These are phyloP conservation scores for Fusarium proliferatum DNA, from an alignment of 2,329 filamentous ascomycete genomes.

Conservation along the genomic window DNA sequence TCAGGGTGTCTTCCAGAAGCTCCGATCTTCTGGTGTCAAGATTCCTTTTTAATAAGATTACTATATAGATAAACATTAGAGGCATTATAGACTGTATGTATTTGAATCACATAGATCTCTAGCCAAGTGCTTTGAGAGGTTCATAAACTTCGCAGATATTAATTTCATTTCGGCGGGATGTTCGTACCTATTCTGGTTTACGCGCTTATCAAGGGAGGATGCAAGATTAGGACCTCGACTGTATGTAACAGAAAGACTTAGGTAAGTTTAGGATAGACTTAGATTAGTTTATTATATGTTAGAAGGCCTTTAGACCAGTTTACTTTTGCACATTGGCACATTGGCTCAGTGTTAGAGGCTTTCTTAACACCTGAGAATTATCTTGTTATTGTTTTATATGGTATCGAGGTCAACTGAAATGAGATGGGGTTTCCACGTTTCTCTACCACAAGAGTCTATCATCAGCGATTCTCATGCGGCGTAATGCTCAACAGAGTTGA, in stretches of 20 bases:
- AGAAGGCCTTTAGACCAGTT: not conserved
- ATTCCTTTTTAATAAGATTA: conserved; percentile 34
- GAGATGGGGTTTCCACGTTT: not conserved
- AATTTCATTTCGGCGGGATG: not conserved
- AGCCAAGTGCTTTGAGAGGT: too few relatives aligned
- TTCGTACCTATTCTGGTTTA: not conserved
- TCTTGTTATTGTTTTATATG: not conserved
- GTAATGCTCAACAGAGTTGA: not conserved
- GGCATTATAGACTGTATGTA: not conserved
- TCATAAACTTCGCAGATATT: not conserved
- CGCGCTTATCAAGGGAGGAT: not conserved
- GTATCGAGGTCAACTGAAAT: not conserved
- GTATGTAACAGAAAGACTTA: not conserved
- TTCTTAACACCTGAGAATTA: too few relatives aligned
- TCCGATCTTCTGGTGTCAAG: conserved; percentile 49
- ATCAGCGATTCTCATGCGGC: not conserved
- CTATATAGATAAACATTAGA: not conserved
- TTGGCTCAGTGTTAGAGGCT: not conserved
- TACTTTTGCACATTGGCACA: not conserved
- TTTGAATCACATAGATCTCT: too few relatives aligned
- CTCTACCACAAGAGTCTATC: not conserved
- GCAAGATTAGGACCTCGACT: not conserved
- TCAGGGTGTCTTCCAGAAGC: conserved; percentile 51
- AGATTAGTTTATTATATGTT: not conserved
- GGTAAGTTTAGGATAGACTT: not conserved